Conservation (phyloP, 2,329 filamentous ascomycete genomes). For the Arachnomyces sp. region DNA sequence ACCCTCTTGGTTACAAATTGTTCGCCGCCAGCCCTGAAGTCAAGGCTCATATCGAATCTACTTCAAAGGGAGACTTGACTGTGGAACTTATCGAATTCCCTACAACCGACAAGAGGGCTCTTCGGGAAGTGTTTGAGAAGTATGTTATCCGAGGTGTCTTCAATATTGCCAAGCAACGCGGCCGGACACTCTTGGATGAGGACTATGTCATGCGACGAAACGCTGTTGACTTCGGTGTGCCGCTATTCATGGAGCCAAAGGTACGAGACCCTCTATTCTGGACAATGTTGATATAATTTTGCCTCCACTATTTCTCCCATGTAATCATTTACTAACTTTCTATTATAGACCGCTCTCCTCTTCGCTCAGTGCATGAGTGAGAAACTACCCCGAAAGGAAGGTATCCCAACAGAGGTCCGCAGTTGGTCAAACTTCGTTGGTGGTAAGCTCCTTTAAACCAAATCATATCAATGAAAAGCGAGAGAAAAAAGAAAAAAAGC, state of each 20-base stretch:
- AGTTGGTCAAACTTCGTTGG: constrained; percentile 95
- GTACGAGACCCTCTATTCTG: constrained; percentile 45
- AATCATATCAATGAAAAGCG: too few relatives aligned
- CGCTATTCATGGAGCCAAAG: constrained; percentile 97
- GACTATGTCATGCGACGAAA: constrained; percentile 99
- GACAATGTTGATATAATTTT: too few relatives aligned
- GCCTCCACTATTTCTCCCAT: not conserved
- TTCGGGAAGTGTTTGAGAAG: constrained; percentile 93
- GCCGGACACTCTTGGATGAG: constrained; percentile 77
- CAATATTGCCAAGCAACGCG: constrained; percentile 80
- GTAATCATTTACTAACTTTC: constrained; percentile 23
- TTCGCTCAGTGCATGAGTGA: constrained; percentile 96
- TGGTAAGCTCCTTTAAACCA: constrained; percentile 44
- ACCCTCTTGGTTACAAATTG: constrained; percentile 88
- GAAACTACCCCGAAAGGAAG: constrained; percentile 83
- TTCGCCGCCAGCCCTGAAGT: constrained; percentile 75
- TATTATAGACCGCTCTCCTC: constrained; percentile 73
- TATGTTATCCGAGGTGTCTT: constrained; percentile 94
- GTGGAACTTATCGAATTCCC: constrained; percentile 96
- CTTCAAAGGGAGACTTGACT: constrained; percentile 55
- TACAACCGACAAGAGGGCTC: constrained; percentile 86
- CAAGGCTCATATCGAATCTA: constrained; percentile 73
- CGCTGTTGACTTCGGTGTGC: constrained; percentile 95
- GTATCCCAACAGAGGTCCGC: constrained; percentile 83
- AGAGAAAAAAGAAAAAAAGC: not conserved